Percentiles rank a stretch among this genome's conserved stretches.
Evolutionary conservation across 2,329 filamentous ascomycete genomes (phyloP).

Genomic region (Sarocladium kiliense): DNA sequence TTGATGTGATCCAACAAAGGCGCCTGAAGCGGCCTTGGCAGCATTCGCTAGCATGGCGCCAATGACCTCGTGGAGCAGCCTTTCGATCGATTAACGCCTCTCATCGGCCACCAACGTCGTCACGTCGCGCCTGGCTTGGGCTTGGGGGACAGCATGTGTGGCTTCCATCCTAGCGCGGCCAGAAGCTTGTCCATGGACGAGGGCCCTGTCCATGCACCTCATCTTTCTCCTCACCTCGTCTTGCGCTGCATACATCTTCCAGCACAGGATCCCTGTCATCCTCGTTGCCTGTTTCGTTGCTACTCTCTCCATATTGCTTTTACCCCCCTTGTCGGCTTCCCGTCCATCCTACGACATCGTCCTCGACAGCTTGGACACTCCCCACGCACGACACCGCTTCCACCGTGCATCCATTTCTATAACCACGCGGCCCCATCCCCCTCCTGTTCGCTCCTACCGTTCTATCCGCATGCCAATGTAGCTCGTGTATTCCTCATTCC

Average conservation of each 20-base stretch:
- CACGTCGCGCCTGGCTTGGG: background rate
- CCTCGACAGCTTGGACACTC: background rate
- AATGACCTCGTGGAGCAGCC: background rate
- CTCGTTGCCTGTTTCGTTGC: background rate
- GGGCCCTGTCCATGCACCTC: background rate
- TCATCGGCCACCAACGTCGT: background rate
- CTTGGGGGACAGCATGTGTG: background rate
- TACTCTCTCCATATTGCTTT: background rate
- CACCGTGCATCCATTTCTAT: background rate
- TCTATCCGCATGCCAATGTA: background rate
- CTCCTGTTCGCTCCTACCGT: background rate
- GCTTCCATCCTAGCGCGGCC: background rate
- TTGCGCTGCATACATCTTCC: background rate
- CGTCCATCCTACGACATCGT: slow-evolving; percentile 6
- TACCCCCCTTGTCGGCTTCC: background rate
- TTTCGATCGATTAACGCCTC: background rate
- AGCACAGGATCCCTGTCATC: background rate
- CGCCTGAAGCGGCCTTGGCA: background rate
- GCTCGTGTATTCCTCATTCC: background rate
- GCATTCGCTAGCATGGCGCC: slow-evolving; percentile 1
- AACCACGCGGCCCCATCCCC: background rate
- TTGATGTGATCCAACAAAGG: background rate
- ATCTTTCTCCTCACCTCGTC: background rate
- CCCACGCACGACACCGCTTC: background rate
- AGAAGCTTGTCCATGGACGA: background rate